Evolutionary conservation across 768 basidiomycete genomes (phyloP).

Genomic region (Suillus weaverae): DNA sequence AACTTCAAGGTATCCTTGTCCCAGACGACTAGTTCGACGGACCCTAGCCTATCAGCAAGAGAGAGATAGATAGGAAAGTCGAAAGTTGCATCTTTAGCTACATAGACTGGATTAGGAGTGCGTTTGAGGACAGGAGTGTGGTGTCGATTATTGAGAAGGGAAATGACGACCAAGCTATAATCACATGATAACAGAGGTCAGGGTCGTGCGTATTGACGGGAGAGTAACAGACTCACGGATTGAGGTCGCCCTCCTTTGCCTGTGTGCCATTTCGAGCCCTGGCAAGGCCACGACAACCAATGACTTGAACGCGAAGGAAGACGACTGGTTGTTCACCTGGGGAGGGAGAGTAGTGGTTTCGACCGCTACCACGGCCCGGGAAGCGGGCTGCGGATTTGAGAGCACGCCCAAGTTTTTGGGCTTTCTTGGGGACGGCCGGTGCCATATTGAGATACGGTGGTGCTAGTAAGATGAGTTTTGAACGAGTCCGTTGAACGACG

Average conservation of each 20-base stretch:
- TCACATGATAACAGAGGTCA: slow-evolving; percentile 3
- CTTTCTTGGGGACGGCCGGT: slow-evolving; percentile 39
- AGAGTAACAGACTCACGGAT: slow-evolving; percentile 59
- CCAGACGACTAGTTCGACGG: slow-evolving; percentile 87
- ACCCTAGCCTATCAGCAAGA: slow-evolving; percentile 68
- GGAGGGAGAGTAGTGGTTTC: slow-evolving; percentile 41
- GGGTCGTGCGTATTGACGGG: neutral
- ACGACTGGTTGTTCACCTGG: slow-evolving; percentile 69
- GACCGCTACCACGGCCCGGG: slow-evolving; percentile 44
- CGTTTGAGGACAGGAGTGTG: slow-evolving; percentile 79
- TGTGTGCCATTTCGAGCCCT: slow-evolving; percentile 41
- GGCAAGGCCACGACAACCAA: slow-evolving; percentile 57
- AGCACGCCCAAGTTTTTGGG: slow-evolving; percentile 56
- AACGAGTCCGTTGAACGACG: neutral
- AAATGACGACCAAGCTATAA: slow-evolving; percentile 68
- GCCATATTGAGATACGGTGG: slow-evolving; percentile 24
- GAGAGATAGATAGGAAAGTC: slow-evolving; percentile 85
- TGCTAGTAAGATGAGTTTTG: neutral
- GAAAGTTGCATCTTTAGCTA: slow-evolving; percentile 76
- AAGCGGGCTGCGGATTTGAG: slow-evolving; percentile 60
- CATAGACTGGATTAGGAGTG: slow-evolving; percentile 65
- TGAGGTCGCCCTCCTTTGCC: slow-evolving; percentile 68
- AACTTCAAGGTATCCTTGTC: slow-evolving; percentile 77
- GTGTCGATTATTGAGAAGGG: slow-evolving; percentile 54
- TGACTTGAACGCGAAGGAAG: slow-evolving; percentile 64